A percentile compares a stretch with the other conserved stretches of the same genome.
phyloP scores from a whole-genome alignment of 2,329 filamentous ascomycete genomes.

The Pleomassaria siparia region DNA sequence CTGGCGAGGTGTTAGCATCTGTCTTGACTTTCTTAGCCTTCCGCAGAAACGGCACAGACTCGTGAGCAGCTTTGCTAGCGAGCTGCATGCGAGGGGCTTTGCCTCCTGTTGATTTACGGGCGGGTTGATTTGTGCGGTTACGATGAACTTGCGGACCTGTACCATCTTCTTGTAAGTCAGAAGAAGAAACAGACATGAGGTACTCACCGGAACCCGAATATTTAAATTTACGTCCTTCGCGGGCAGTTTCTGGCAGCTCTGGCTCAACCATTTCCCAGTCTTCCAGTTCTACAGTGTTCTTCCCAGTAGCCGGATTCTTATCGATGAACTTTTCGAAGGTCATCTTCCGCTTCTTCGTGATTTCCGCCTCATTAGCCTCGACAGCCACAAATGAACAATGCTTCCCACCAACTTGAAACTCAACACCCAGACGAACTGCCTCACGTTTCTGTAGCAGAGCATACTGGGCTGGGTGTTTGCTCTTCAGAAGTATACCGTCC shows the following conservation, averaged over 20 bases:
- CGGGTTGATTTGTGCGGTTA: slow-evolving; percentile 52
- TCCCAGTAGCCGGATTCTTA: background rate
- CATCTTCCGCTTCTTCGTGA: slow-evolving; percentile 14
- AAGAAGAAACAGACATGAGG: no score
- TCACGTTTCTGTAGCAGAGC: slow-evolving; percentile 62
- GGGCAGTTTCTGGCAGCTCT: background rate
- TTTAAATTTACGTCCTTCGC: background rate
- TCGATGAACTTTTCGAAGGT: slow-evolving; percentile 8
- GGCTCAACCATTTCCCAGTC: slow-evolving; percentile 12
- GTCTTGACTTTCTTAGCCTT: background rate
- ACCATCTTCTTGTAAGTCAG: background rate
- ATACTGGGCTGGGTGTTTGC: slow-evolving; percentile 49
- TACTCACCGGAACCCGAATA: background rate
- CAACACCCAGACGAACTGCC: slow-evolving; percentile 64
- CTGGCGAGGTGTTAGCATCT: background rate
- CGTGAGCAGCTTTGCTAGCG: slow-evolving; percentile 95
- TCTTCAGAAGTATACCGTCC: slow-evolving; percentile 40
- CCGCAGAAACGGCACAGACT: slow-evolving; percentile 72
- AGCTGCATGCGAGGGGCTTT: slow-evolving; percentile 84
- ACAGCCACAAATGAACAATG: slow-evolving; percentile 73
- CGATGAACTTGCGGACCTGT: background rate
- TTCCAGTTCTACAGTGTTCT: background rate
- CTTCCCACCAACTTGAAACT: slow-evolving; percentile 66
- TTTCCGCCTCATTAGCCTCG: slow-evolving; percentile 43
- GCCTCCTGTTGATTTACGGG: slow-evolving; percentile 67